Percentiles rank a stretch among this genome's conserved stretches.
These are phyloP conservation scores for Ganoderma resinaceum DNA, from an alignment of 1,284 basidiomycete genomes.

Conservation along the genomic window DNA sequence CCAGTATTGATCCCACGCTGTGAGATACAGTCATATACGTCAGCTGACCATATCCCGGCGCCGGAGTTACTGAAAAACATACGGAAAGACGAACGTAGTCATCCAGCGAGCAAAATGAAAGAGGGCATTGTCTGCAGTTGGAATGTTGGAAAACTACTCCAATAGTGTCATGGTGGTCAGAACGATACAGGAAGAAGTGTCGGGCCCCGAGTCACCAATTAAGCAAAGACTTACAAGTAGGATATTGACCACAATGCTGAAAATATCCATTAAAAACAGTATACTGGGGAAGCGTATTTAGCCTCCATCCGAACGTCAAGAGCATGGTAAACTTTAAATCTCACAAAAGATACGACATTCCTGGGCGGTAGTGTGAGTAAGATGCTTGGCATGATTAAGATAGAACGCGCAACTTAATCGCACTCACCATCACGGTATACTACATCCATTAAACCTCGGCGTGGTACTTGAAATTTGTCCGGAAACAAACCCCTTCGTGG, in stretches of 20 bases:
- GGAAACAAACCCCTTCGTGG: background rate
- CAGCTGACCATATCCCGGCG: background rate
- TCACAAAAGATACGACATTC: background rate
- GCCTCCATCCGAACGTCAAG: background rate
- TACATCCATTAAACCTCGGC: background rate
- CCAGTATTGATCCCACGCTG: background rate
- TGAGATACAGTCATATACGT: background rate
- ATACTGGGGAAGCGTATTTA: background rate
- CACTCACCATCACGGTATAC: background rate
- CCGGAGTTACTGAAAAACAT: background rate
- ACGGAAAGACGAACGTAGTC: background rate
- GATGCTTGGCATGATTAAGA: background rate
- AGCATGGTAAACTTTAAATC: background rate
- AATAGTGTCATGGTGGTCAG: background rate
- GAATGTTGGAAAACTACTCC: background rate
- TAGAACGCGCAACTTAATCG: no score
- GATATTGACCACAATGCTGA: background rate
- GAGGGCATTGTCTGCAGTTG: no score
- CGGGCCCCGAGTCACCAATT: background rate
- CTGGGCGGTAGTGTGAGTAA: background rate
- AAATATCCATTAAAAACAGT: background rate
- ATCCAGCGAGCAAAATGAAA: no score
- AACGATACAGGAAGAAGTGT: background rate
- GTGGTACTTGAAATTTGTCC: background rate
- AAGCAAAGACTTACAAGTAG: background rate